phyloP scores from a whole-genome alignment of 2,329 filamentous ascomycete genomes.

The Zymoseptoria tritici region DNA sequence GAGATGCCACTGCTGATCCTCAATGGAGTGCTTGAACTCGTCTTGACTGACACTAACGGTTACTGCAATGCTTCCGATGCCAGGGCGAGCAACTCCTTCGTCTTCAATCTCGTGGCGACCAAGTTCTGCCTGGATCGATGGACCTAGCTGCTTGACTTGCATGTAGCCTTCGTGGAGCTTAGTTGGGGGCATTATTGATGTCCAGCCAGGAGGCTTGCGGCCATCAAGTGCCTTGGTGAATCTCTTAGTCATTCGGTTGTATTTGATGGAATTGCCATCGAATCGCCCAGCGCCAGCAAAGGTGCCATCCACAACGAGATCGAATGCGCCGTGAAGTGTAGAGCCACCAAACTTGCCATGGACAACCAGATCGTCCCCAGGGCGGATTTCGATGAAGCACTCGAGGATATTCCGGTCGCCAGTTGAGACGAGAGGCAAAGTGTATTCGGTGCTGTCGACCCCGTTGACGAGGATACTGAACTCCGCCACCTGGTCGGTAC shows the following conservation, averaged over 20 bases:
- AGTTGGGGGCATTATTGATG: constrained; percentile 7
- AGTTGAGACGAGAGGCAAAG: constrained; percentile 20
- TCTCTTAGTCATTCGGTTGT: constrained; percentile 7
- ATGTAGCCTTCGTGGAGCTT: constrained; percentile 19
- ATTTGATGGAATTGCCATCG: constrained; percentile 10
- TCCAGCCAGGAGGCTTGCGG: constrained; percentile 7
- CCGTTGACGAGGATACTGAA: constrained; percentile 23
- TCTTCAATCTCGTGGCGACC: background rate
- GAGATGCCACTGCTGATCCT: constrained; percentile 10
- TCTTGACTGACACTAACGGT: constrained; percentile 11
- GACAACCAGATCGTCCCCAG: constrained; percentile 29
- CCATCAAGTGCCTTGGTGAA: constrained; percentile 11
- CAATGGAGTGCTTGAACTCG: constrained; percentile 2
- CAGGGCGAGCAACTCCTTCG: background rate
- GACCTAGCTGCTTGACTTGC: constrained; percentile 9
- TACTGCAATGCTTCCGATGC: constrained; percentile 7
- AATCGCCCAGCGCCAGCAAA: constrained; percentile 20
- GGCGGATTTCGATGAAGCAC: constrained; percentile 32
- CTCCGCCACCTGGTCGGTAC: constrained; percentile 29
- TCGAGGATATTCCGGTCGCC: constrained; percentile 23
- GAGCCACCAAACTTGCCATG: constrained; percentile 28
- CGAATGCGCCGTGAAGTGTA: constrained; percentile 26
- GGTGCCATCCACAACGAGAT: constrained; percentile 34
- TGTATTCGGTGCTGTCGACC: constrained; percentile 28
- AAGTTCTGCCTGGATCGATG: background rate